A percentile compares a stretch with the other conserved stretches of the same genome.
Conservation (phyloP, 2,329 filamentous ascomycete genomes). For the Penicillium frequentans region DNA sequence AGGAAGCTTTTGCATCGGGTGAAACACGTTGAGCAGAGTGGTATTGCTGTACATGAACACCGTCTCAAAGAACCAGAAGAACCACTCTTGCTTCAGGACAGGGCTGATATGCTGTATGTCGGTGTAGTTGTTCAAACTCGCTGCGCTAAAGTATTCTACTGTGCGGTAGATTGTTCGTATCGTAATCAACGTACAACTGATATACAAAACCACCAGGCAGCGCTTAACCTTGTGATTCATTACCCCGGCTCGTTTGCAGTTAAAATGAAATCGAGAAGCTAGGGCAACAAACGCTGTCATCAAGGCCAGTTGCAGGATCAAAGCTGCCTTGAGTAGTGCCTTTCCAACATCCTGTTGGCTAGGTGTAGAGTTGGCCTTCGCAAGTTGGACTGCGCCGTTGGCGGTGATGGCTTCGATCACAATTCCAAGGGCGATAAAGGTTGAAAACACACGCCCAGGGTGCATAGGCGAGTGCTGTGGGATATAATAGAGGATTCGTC, state of each 20-base stretch:
- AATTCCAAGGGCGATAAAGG: constrained; percentile 55
- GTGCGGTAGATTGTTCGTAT: constrained; percentile 51
- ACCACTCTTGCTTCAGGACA: constrained; percentile 47
- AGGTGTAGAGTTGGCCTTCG: constrained; percentile 39
- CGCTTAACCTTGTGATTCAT: constrained; percentile 45
- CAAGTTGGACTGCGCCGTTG: constrained; percentile 51
- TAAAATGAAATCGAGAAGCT: constrained; percentile 47
- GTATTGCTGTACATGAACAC: constrained; percentile 54
- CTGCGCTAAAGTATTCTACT: constrained; percentile 48
- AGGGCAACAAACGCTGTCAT: constrained; percentile 52
- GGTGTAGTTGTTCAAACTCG: constrained; percentile 33
- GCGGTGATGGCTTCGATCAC: constrained; percentile 51
- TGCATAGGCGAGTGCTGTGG: constrained; percentile 53
- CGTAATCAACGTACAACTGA: constrained; percentile 46
- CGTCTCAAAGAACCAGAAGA: constrained; percentile 57
- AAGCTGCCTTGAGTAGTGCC: constrained; percentile 49
- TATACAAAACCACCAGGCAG: constrained; percentile 48
- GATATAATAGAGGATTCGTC: constrained; percentile 50
- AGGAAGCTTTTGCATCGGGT: constrained; percentile 53
- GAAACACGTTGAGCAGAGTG: constrained; percentile 52
- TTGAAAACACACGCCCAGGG: constrained; percentile 59
- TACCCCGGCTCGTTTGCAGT: constrained; percentile 40
- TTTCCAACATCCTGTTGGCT: constrained; percentile 44
- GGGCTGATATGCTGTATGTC: constrained; percentile 35
- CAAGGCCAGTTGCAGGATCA: constrained; percentile 53